phyloP scores from a whole-genome alignment of 2,329 filamentous ascomycete species.

The Chaetothyriales sp. region DNA sequence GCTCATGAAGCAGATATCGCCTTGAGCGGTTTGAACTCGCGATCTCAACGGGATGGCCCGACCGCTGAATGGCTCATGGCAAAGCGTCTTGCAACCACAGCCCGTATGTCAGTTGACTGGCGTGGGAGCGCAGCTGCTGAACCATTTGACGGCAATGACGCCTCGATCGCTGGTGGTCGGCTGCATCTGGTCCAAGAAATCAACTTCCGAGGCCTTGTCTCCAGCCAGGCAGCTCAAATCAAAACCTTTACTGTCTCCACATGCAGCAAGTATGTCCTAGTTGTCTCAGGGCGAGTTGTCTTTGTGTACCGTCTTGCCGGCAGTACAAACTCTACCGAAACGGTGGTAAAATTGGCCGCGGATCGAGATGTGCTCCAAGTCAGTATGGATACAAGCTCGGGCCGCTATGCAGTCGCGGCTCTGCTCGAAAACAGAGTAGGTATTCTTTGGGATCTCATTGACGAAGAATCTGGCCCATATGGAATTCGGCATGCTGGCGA shows the following conservation, averaged over 20 bases:
- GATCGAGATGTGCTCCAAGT: slow-evolving; percentile 42
- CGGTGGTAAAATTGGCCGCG: slow-evolving; percentile 41
- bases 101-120: slow-evolving; percentile 29
- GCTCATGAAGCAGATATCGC: slow-evolving; percentile 17
- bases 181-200: slow-evolving; percentile 7
- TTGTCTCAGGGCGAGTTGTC: slow-evolving; percentile 38
- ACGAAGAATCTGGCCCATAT: neutral
- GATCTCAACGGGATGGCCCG: slow-evolving; percentile 6
- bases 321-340: slow-evolving; percentile 23
- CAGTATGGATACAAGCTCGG: slow-evolving; percentile 47
- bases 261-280: slow-evolving; percentile 44
- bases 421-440: slow-evolving; percentile 46
- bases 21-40: slow-evolving; percentile 1
- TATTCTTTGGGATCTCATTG: slow-evolving; percentile 41
- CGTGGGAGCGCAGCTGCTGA: slow-evolving; percentile 23
- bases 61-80: slow-evolving; percentile 29
- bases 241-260: slow-evolving; percentile 38
- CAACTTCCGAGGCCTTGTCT: slow-evolving; percentile 14
- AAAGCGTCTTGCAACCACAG: slow-evolving; percentile 35
- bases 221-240: slow-evolving; percentile 14
- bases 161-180: slow-evolving; percentile 6
- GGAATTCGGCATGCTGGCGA: slow-evolving; percentile 6
- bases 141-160: slow-evolving; percentile 15
- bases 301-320: slow-evolving; percentile 38
- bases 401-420: slow-evolving; percentile 41